Base-by-base conservation (phyloP, 495 filamentous ascomycete species). In the Niebla homalea region DNA sequence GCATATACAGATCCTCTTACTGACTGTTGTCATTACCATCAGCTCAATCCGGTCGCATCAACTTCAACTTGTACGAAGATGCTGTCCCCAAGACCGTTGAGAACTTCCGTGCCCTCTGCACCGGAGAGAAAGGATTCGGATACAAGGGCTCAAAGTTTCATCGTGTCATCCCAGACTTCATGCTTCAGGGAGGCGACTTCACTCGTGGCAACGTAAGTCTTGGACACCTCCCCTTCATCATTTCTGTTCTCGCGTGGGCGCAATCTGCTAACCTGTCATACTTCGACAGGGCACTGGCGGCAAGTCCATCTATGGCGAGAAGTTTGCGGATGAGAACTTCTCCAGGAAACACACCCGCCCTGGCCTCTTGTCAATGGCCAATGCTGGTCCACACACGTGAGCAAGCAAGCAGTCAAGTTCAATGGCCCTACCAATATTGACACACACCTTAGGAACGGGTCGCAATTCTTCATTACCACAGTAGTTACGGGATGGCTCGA, bases 151-250 rank as follows among this genome's bases (percentile, higher is more conserved):
- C 84, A 48, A 63, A 52, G 52, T 99, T 99, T 81, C 92, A 99
- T 75, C 85, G 92, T 52, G 80, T 99, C 58, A 99, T 99, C 72
- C 94, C 94, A 67, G 67, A 83, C 53, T 99, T 99, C 76, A 99
- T 99, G 92, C 85, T 96, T 66, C 92, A 99, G 71, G 92, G 92
- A 60, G 92, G 92, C 69, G 92, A 99, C 70, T 99, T 97, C 75
- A 99, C 92, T 52, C 81, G 78, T 53, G 80, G 81, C 64, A 90
- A 99, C 65, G 87, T 89, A 65, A 70, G 83, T 70, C 39, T 19
- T 32, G 42, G 1, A 23, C 14, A 7, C 29, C 5, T 32, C 7
- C 29, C 26, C 29, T 1, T 5, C 8, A 8, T 5, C 29, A 12
- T 1, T 20, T 20, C 3, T 5, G 21, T 2, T n/a, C 29, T 19